Evolutionary conservation across 352 stramenopile genomes (phyloP).

Genomic region (Phytophthora pinifolia): DNA sequence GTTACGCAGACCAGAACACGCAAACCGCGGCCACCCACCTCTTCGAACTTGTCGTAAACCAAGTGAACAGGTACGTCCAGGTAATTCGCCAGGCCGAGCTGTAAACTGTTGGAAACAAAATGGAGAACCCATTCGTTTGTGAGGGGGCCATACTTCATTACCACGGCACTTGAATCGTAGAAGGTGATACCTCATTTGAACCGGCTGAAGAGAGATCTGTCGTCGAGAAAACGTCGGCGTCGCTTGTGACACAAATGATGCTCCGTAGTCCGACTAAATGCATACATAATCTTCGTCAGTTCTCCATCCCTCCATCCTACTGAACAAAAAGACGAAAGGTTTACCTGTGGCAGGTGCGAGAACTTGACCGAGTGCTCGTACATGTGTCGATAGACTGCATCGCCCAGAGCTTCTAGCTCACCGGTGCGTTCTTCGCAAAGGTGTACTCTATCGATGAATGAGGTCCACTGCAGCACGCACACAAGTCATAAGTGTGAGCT

Average conservation of each 20-base stretch:
- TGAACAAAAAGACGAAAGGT: no score
- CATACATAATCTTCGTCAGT: background rate
- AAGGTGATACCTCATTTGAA: slow-evolving; percentile 70
- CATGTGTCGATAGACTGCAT: slow-evolving; percentile 80
- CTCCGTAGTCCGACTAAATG: slow-evolving; percentile 72
- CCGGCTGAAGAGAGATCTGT: slow-evolving; percentile 65
- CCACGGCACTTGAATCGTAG: background rate
- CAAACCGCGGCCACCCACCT: slow-evolving; percentile 32
- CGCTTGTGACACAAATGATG: slow-evolving; percentile 73
- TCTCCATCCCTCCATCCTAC: no score
- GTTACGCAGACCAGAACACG: slow-evolving; percentile 1
- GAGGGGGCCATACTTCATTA: background rate
- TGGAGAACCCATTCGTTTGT: slow-evolving; percentile 1
- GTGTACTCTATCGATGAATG: slow-evolving; percentile 55
- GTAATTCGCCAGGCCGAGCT: slow-evolving; percentile 75
- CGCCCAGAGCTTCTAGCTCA: slow-evolving; percentile 66
- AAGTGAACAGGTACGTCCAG: slow-evolving; percentile 60
- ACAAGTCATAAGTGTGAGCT: slow-evolving; percentile 6
- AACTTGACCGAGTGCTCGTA: slow-evolving; percentile 79
- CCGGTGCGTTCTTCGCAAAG: slow-evolving; percentile 58
- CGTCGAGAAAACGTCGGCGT: slow-evolving; percentile 53
- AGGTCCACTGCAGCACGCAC: slow-evolving; percentile 47
- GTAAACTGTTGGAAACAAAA: slow-evolving; percentile 38
- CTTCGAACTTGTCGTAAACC: slow-evolving; percentile 81
- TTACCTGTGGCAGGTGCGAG: slow-evolving; percentile 76